Conservation (phyloP, 768 basidiomycete species). For the Cubamyces sp. region DNA sequence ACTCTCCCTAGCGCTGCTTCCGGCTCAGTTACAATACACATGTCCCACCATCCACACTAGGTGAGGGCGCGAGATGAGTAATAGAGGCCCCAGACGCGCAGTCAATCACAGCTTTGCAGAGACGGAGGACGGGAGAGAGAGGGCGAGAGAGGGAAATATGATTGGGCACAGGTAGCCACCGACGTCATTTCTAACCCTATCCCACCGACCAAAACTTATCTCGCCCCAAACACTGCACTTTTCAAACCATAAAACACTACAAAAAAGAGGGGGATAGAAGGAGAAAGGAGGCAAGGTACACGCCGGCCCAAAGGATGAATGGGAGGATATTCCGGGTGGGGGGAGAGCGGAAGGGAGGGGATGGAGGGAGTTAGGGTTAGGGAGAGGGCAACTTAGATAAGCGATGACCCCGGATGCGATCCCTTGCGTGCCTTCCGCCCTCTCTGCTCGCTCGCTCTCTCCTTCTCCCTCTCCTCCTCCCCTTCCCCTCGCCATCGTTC, state of each 20-base stretch:
- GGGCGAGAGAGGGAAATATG: not conserved
- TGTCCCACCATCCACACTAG: not conserved
- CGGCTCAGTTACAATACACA: too few relatives aligned
- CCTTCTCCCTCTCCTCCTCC: conserved; percentile 1
- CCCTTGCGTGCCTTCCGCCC: not conserved
- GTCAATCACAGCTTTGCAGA: too few relatives aligned
- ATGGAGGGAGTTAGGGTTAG: conserved; percentile 10
- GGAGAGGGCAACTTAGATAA: conserved; percentile 16
- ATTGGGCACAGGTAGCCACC: conserved; percentile 3
- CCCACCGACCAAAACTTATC: not conserved
- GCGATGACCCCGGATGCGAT: conserved; percentile 4
- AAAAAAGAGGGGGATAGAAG: not conserved
- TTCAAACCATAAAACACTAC: not conserved
- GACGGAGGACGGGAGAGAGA: not conserved
- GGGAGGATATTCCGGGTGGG: not conserved
- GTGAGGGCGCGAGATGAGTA: too few relatives aligned
- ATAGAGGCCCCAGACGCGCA: too few relatives aligned
- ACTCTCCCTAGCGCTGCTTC: not conserved
- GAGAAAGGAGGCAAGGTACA: too few relatives aligned
- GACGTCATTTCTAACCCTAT: conserved; percentile 22
- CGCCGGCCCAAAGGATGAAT: too few relatives aligned
- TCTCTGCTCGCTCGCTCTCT: not conserved
- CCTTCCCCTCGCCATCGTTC: not conserved
- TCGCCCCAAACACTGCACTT: not conserved
- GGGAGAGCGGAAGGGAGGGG: not conserved